Evolutionary conservation across 352 stramenopile species (phyloP).

Genomic region (Phytopythium montanum): DNA sequence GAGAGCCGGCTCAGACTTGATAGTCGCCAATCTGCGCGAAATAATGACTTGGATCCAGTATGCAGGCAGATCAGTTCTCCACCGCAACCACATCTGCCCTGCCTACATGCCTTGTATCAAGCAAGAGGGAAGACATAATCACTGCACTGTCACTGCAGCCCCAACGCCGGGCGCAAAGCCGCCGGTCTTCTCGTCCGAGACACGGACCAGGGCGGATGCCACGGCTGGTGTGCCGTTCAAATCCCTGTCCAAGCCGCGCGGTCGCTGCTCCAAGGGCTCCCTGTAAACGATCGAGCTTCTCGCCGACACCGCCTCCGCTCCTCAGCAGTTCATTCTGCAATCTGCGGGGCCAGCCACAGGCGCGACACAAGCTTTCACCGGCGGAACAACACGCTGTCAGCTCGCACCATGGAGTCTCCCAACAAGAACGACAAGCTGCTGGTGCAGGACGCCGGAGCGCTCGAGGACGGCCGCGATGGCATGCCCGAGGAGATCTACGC

Average conservation of each 20-base stretch:
- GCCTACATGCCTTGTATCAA: background rate
- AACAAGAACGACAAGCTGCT: constrained; percentile 23
- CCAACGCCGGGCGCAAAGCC: background rate
- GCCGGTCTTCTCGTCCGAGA: background rate
- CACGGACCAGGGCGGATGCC: background rate
- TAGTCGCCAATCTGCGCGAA: background rate
- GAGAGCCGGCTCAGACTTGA: background rate
- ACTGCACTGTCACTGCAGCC: background rate
- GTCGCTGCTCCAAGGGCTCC: background rate
- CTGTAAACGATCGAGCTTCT: too few species aligned
- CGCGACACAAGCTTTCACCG: constrained; percentile 6
- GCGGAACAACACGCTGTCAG: background rate
- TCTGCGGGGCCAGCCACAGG: constrained; percentile 20
- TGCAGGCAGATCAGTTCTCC: background rate
- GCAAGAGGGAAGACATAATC: background rate
- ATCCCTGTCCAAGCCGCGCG: background rate
- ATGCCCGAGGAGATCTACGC: too few species aligned
- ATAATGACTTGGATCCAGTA: background rate
- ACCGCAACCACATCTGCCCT: background rate
- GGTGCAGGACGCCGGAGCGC: constrained; percentile 7
- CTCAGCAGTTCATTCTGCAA: background rate
- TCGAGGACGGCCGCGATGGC: constrained; percentile 13
- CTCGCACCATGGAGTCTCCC: constrained; percentile 6
- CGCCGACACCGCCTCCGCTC: background rate
- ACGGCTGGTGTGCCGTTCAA: background rate